Conservation (phyloP, 345 rosid genomes). For the Geranium brycei region DNA sequence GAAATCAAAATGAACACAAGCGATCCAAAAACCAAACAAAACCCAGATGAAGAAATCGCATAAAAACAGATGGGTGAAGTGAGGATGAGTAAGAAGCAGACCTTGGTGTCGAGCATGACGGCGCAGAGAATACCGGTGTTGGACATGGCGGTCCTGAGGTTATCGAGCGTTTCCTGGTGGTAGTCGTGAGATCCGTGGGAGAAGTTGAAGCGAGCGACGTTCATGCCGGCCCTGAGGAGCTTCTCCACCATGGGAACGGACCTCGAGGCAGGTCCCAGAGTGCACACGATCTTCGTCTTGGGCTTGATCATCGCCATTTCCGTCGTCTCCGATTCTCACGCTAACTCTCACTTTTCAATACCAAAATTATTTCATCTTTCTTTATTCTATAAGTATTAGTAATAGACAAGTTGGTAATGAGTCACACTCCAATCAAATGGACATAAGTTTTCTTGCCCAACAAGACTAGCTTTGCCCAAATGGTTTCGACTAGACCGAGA, state of each 20-base stretch:
- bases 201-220: constrained; percentile 95
- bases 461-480: too few relatives aligned
- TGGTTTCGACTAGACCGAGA: too few relatives aligned
- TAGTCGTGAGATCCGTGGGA: constrained; percentile 93
- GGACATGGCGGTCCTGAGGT: constrained; percentile 69
- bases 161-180: constrained; percentile 87
- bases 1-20: neutral
- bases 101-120: constrained; percentile 98
- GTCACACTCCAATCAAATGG: too few relatives aligned
- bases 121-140: constrained; percentile 89
- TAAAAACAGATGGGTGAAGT: neutral
- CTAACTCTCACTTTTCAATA: neutral
- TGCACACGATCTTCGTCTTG: constrained; percentile 93
- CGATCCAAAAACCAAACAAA: neutral
- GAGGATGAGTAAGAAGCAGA: constrained; percentile 1
- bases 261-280: constrained; percentile 84
- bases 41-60: neutral
- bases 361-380: neutral
- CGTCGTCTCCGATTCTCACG: constrained; percentile 1
- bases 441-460: too few relatives aligned
- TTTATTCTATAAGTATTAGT: too few relatives aligned
- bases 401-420: too few relatives aligned
- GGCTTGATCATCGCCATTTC: constrained; percentile 39
- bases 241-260: constrained; percentile 72
- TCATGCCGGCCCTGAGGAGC: constrained; percentile 84